Percentiles rank a stretch among this genome's conserved stretches.
phyloP scores from a whole-genome alignment of 441 rosid genomes.

The Breynia disticha region DNA sequence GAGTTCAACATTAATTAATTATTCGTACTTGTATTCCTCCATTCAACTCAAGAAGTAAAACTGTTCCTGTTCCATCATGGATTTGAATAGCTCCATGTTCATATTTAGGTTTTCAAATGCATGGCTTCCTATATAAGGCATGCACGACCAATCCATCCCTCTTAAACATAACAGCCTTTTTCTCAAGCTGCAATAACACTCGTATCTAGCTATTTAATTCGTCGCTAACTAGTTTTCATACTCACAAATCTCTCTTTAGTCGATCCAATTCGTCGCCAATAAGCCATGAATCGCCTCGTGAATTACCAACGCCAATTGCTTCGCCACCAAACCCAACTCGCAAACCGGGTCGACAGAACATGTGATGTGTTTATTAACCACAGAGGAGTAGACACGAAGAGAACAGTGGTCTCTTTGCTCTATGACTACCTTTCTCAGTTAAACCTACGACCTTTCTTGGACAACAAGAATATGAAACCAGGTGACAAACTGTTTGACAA shows the following conservation, averaged over 20 bases:
- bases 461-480: slow-evolving; percentile 67
- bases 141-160: neutral
- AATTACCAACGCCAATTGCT: slow-evolving; percentile 10
- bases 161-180: too few relatives aligned
- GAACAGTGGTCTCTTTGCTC: slow-evolving; percentile 53
- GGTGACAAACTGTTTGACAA: slow-evolving; percentile 52
- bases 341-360: neutral
- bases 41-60: slow-evolving; percentile 15
- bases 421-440: slow-evolving; percentile 35
- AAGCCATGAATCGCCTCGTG: slow-evolving; percentile 13
- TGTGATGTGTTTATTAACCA: slow-evolving; percentile 77
- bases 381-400: slow-evolving; percentile 62
- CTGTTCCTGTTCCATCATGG: neutral
- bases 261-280: too few relatives aligned
- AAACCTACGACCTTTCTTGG: slow-evolving; percentile 43
- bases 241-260: neutral
- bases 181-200: neutral
- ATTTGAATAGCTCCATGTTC: neutral
- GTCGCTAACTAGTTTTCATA: neutral
- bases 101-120: neutral
- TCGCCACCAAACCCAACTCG: slow-evolving; percentile 4
- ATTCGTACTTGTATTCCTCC: neutral
- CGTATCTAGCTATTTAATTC: neutral
- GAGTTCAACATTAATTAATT: slow-evolving; percentile 5
- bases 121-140: slow-evolving; percentile 8